Conservation (phyloP, 2,329 filamentous ascomycete genomes). For the Meredithiella fracta region DNA sequence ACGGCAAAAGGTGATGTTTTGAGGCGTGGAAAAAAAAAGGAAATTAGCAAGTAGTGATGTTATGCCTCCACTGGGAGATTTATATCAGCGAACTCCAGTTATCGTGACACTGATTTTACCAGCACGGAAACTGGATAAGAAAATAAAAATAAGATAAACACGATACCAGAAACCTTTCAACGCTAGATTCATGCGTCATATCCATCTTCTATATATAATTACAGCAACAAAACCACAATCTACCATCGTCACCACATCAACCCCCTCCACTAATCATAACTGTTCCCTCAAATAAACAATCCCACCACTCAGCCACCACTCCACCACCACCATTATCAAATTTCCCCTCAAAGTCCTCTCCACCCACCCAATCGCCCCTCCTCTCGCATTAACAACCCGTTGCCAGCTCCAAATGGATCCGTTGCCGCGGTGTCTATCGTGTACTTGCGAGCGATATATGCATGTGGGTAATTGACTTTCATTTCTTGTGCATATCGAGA, state of each 20-base stretch:
- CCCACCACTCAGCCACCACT: background rate
- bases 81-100: no score
- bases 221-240: background rate
- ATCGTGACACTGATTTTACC: background rate
- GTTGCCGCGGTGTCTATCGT: background rate
- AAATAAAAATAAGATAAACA: background rate
- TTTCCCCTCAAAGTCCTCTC: background rate
- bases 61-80: background rate
- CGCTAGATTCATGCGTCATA: background rate
- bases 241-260: background rate
- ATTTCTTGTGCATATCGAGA: conserved; percentile 1
- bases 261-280: background rate
- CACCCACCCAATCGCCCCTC: background rate
- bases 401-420: background rate
- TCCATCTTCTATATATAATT: conserved; percentile 4
- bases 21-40: background rate
- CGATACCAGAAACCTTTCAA: background rate
- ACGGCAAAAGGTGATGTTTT: background rate
- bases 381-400: background rate
- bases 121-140: background rate
- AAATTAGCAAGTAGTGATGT: background rate
- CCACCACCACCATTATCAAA: conserved; percentile 1
- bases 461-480: background rate
- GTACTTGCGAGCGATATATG: background rate
- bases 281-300: background rate